Evolutionary conservation across 257 asterid genomes (phyloP).

Genomic region (Eucommia ulmoides): DNA sequence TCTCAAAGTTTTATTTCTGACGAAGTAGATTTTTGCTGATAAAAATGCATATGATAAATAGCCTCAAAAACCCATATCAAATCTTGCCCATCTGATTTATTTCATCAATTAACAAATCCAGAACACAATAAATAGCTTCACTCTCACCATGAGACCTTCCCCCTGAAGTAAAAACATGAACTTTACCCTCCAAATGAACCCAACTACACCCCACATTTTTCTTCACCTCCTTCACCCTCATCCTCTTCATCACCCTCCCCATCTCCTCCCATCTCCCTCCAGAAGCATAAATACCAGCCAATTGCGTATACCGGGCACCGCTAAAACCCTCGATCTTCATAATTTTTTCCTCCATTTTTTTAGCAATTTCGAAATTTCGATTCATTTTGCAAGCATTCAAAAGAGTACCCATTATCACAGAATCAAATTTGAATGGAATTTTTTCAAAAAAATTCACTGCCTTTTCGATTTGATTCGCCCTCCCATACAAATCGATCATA

Average conservation of each 20-base stretch:
- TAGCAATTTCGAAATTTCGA: constrained; percentile 51
- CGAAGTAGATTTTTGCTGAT: too few relatives aligned
- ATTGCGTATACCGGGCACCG: constrained; percentile 65
- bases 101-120: constrained; percentile 42
- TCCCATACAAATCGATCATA: constrained; percentile 87
- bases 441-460: constrained; percentile 44
- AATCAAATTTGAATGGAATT: constrained; percentile 57
- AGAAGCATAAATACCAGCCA: constrained; percentile 71
- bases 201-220: constrained; percentile 80
- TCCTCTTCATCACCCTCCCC: constrained; percentile 76
- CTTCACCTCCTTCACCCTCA: constrained; percentile 67
- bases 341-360: constrained; percentile 46
- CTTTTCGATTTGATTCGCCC: constrained; percentile 67
- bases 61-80: too few relatives aligned
- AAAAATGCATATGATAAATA: too few relatives aligned
- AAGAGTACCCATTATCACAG: constrained; percentile 53
- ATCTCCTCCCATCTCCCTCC: constrained; percentile 78
- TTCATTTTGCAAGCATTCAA: constrained; percentile 64
- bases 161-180: constrained; percentile 55
- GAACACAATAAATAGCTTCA: constrained; percentile 33
- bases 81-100: too few relatives aligned
- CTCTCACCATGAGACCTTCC: constrained; percentile 48
- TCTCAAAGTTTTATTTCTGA: too few relatives aligned
- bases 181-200: constrained; percentile 40
- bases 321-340: constrained; percentile 40